These are phyloP conservation scores for Psilocybe cyanescens DNA, from an alignment of 768 basidiomycete genomes.

Conservation along the genomic window DNA sequence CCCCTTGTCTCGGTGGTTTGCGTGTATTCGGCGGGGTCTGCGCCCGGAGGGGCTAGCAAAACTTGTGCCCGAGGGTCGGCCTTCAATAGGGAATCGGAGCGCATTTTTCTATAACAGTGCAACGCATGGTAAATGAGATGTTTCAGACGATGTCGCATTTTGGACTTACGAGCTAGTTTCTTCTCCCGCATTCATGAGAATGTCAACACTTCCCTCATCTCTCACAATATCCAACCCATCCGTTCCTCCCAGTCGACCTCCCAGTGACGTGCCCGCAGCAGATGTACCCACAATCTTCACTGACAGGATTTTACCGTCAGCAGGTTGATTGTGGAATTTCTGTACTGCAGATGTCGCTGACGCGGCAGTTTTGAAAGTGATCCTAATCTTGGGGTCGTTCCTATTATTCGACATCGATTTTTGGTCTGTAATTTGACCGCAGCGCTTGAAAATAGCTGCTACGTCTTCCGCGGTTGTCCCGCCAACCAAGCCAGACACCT, in stretches of 20 bases:
- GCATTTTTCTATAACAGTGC: slow-evolving; percentile 66
- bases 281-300: slow-evolving; percentile 65
- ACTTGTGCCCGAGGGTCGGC: slow-evolving; percentile 69
- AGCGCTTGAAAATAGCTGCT: slow-evolving; percentile 83
- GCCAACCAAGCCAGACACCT: slow-evolving; percentile 71
- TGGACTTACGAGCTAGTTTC: slow-evolving; percentile 60
- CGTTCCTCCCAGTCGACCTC: slow-evolving; percentile 57
- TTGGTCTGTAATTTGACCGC: slow-evolving; percentile 63
- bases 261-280: slow-evolving; percentile 53
- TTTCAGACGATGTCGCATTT: not conserved
- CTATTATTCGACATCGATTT: slow-evolving; percentile 38
- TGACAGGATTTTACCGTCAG: slow-evolving; percentile 76
- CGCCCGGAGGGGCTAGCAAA: slow-evolving; percentile 69
- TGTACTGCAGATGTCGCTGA: slow-evolving; percentile 70
- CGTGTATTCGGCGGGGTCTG: slow-evolving; percentile 56
- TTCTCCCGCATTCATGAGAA: slow-evolving; percentile 57
- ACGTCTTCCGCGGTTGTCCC: slow-evolving; percentile 88
- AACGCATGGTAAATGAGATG: not conserved
- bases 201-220: slow-evolving; percentile 58
- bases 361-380: slow-evolving; percentile 69
- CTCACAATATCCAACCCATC: slow-evolving; percentile 58
- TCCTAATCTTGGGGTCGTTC: slow-evolving; percentile 60
- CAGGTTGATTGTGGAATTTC: slow-evolving; percentile 80
- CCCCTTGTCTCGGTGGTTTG: slow-evolving; percentile 39
- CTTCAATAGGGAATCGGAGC: slow-evolving; percentile 75